Percentiles rank a stretch among this genome's conserved stretches.
These are phyloP conservation scores for Trematosphaeria pertusa DNA, from an alignment of 2,329 filamentous ascomycete genomes.

Conservation along the genomic window DNA sequence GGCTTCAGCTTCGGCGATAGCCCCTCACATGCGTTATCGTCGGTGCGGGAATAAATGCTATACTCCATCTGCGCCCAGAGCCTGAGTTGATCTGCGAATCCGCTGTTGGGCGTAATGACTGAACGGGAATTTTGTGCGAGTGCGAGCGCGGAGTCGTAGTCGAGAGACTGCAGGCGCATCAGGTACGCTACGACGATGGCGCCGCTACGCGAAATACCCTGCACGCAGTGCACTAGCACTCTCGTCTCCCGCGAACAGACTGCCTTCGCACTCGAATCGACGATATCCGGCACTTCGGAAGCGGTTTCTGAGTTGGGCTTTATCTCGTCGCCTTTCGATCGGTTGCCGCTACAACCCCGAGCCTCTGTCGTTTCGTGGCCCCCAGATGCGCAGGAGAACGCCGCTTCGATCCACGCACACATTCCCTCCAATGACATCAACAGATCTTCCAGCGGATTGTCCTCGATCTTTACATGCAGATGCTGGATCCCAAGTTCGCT, in stretches of 20 bases:
- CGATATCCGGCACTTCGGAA: too few species aligned
- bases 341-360: background rate
- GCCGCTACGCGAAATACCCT: constrained; percentile 20
- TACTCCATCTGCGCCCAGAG: constrained; percentile 17
- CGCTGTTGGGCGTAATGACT: constrained; percentile 14
- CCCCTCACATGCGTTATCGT: background rate
- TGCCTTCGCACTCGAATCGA: too few species aligned
- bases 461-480: constrained; percentile 15
- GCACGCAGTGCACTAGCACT: constrained; percentile 24
- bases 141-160: constrained; percentile 14
- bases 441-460: constrained; percentile 19
- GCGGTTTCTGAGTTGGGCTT: background rate
- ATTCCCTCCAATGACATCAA: constrained; percentile 8
- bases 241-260: background rate
- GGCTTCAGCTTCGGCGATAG: background rate
- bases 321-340: background rate
- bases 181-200: constrained; percentile 19
- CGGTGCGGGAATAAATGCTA: background rate
- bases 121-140: constrained; percentile 6
- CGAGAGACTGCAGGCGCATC: constrained; percentile 14
- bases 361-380: too few species aligned
- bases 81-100: constrained; percentile 21
- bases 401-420: constrained; percentile 16
- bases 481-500: constrained; percentile 4
- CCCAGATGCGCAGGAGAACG: too few species aligned